Evolutionary conservation across 345 rosid species (phyloP), one percentile per base, ranked within the genome.

Genomic region (Hibiscus tridactylites): DNA sequence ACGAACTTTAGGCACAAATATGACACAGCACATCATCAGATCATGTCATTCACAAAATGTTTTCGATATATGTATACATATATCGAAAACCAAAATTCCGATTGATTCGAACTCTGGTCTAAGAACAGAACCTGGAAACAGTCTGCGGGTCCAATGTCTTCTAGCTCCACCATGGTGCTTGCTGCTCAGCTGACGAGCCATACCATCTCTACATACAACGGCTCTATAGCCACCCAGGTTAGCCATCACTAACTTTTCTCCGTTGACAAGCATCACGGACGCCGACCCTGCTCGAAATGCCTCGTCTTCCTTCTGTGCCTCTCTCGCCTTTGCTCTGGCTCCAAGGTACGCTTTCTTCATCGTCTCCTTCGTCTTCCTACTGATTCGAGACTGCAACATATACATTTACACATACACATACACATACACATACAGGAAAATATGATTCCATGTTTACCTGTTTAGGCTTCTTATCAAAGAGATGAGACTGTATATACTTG

Each of bases 171-270:
- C 76, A 73, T 54, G 75, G 49, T 56, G 78, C 77, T 78, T 80
- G 35, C 71, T 80, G 37, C 79, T 65, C 10, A 81, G 64, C 75
- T 86, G 87, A 83, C 84, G 65, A 77, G 95, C 95, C 69, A 84
- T 77, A 3, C 97, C 93, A 28, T 83, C 84, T 82, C 79, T 82
- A 16, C 91, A 91, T 3, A 89, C 68, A 21, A 91, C 87, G 70
- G 82, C 89, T 81, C 79, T 78, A 15, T 86, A 79, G 60, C 78
- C 85, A 16, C 95, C 91, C 68, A 89, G 82, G 80, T 80, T 82
- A 33, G 91, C 90, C 49, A 82, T 78, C 19, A 81, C 86, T 60
- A 91, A 87, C 81, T 81, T 85, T 68, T 83, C 91, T 61, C 95
- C 91, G 67, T 88, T 88, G 78, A 91, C 77, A 70, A 91, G 85